Evolutionary conservation across 495 filamentous ascomycete species (phyloP).

Genomic region (Talaromyces thailandensis): DNA sequence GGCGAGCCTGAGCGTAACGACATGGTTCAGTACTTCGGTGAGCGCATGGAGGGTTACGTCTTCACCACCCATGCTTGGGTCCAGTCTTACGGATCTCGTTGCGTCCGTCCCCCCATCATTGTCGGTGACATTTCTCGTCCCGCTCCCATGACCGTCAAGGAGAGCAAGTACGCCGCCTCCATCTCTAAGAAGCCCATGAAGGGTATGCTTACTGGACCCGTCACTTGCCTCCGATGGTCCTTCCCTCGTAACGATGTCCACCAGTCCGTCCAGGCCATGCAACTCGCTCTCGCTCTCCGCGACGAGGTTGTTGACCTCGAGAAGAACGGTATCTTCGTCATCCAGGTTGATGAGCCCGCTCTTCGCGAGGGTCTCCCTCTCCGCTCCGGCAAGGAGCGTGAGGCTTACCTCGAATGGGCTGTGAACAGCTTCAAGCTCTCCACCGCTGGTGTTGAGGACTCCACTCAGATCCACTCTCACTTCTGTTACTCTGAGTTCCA

Average conservation of each 20-base stretch:
- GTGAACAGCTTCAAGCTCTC: conserved; percentile 95
- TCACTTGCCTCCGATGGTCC: conserved; percentile 97
- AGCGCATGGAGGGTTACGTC: conserved; percentile 88
- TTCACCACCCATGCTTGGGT: conserved; percentile 99
- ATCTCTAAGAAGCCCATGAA: conserved; percentile 99
- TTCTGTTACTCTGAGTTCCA: conserved; percentile 99
- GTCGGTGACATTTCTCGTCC: conserved; percentile 97
- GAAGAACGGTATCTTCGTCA: conserved; percentile 89
- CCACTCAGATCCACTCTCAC: conserved; percentile 98
- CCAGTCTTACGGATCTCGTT: conserved; percentile 94
- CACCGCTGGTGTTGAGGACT: conserved; percentile 80
- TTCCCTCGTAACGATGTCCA: conserved; percentile 99
- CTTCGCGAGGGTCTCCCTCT: conserved; percentile 98
- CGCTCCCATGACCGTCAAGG: conserved; percentile 97
- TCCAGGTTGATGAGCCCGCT: conserved; percentile 98
- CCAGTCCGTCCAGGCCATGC: conserved; percentile 97
- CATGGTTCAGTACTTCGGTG: conserved; percentile 99
- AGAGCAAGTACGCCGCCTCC: conserved; percentile 95
- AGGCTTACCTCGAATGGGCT: conserved; percentile 92
- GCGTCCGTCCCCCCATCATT: conserved; percentile 94
- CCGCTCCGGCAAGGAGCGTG: conserved; percentile 81
- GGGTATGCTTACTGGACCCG: conserved; percentile 98
- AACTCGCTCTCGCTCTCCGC: conserved; percentile 94
- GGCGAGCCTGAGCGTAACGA: conserved; percentile 99
- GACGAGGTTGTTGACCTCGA: conserved; percentile 98